Evolutionary conservation across 2,329 filamentous ascomycete species (phyloP), one percentile per base, ranked within the genome.

Genomic region (Trichophyton rubrum): DNA sequence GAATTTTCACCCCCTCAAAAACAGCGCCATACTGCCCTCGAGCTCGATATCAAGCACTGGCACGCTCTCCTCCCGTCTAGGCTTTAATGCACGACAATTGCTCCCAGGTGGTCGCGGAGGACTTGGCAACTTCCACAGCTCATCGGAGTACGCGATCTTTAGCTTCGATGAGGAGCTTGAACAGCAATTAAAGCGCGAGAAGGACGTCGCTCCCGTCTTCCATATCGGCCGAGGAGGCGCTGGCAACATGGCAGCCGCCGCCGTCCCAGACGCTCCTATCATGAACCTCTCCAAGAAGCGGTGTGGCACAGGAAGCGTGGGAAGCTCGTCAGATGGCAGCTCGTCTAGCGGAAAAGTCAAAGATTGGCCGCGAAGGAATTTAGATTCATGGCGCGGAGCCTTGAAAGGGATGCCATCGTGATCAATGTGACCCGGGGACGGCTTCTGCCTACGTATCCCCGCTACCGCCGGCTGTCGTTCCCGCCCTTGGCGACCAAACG

Each of bases 111-210:
- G 81, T 61, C 79, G 80, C 56, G 81, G 81, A 60, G 80, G 81
- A 51, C 79, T 78, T 15, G 81, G 81, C 64, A 83, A 83, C 68
- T 73, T 82, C 64, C 77, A 80, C 73, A 74, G 73, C 68, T 69
- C 71, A 65, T 73, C 72, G 63, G 80, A 85, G 66, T 77, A 81
- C 45, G 77, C 80, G 68, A 84, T 85, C 70, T 85, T 85, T 77
- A 81, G 79, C 71, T 86, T 86, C 73, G 83, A 86, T 70, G 83
- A 86, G 74, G 83, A 86, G 68, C 77, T 86, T 58, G 78, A 82
- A 66, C 79, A 79, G 61, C 79, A 83, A 62, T 74, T 81, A 64
- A 77, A 79, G 61, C 75, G 79, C 40, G 76, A 75, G 66, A 74
- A 75, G 63, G 74, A 78, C 62, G 75, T 79, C 55, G 82, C 82